These are phyloP conservation scores for Xylaria castorea DNA, from an alignment of 495 filamentous ascomycete genomes.

Conservation along the genomic window DNA sequence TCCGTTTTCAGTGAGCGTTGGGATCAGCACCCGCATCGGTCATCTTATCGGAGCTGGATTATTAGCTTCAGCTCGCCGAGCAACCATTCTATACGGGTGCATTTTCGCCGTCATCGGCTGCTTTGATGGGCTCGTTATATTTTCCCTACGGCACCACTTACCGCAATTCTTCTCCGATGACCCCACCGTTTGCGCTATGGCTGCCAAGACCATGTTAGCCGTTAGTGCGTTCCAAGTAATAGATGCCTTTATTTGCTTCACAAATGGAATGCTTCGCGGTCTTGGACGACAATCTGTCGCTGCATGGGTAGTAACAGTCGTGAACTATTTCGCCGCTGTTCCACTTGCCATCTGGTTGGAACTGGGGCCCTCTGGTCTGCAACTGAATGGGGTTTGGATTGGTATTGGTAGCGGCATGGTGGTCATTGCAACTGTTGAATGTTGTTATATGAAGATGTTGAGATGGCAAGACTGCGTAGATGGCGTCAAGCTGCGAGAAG, in stretches of 20 bases:
- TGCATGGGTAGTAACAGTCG: conserved; percentile 72
- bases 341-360: conserved; percentile 72
- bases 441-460: conserved; percentile 39
- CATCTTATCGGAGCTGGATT: conserved; percentile 65
- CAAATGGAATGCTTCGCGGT: conserved; percentile 75
- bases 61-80: conserved; percentile 39
- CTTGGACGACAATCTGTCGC: conserved; percentile 72
- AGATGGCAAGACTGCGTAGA: conserved; percentile 42
- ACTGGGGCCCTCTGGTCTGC: conserved; percentile 63
- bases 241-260: conserved; percentile 47
- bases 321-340: conserved; percentile 76
- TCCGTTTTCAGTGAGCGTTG: conserved; percentile 69
- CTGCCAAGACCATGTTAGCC: conserved; percentile 38
- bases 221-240: conserved; percentile 53
- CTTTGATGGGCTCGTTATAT: conserved; percentile 44
- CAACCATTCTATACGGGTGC: conserved; percentile 41
- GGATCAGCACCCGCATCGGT: conserved; percentile 67
- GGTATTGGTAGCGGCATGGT: conserved; percentile 67
- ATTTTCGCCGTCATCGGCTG: conserved; percentile 41
- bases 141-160: conserved; percentile 41
- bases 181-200: conserved; percentile 35
- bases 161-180: conserved; percentile 49
- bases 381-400: conserved; percentile 71
- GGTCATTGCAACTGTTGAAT: conserved; percentile 43
- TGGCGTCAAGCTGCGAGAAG: conserved; percentile 36